Base-by-base conservation (phyloP, 2,329 filamentous ascomycete species). In the Diaporthe amygdali region DNA sequence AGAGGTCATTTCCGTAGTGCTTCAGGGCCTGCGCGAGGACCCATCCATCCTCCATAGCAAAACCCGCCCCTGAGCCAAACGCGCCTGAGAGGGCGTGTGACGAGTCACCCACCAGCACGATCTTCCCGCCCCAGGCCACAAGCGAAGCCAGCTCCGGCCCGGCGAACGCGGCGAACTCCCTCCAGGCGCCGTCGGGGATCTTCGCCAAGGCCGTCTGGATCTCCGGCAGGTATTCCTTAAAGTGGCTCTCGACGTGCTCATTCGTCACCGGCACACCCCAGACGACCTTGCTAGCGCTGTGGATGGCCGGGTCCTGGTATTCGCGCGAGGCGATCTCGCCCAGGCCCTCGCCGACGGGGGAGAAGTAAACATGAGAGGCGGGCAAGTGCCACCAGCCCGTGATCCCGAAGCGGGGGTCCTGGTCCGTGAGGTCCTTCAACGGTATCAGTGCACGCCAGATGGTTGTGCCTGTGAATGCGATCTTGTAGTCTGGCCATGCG, bases 61-160 rank as follows among this genome's bases (percentile, higher is more conserved):
- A 83, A 0, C 80, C 81, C 0, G 81, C 81, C 0, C 81, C 81
- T 0, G 81, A 80, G 0, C 81, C 81, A 49, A 84, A 84, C 0
- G 81, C 81, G 0, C 85, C 85, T 0, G 86, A 87, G 0, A 88
- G 80, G 0, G 87, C 85, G 75, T 90, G 88, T 1, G 86, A 89
- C 0, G 87, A 84, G 73, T 90, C 87, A 10, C 87, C 88, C 0
- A 89, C 82, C 5, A 89, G 80, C 7, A 84, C 87, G 3, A 88
- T 74, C 66, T 83, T 83, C 51, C 82, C 77, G 79, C 74, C 30
- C 68, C 71, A 72, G 2, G 72, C 64, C 12, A 79, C 75, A 3
- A 79, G 75, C 4, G 71, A 75, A 6, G 77, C 76, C 2, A 82
- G 75, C 1, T 80, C 74, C 1, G 76, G 76, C 0, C 78, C 79